These are phyloP conservation scores for Cladosporium sp. DNA, from an alignment of 2,329 filamentous ascomycete genomes.

Conservation along the genomic window DNA sequence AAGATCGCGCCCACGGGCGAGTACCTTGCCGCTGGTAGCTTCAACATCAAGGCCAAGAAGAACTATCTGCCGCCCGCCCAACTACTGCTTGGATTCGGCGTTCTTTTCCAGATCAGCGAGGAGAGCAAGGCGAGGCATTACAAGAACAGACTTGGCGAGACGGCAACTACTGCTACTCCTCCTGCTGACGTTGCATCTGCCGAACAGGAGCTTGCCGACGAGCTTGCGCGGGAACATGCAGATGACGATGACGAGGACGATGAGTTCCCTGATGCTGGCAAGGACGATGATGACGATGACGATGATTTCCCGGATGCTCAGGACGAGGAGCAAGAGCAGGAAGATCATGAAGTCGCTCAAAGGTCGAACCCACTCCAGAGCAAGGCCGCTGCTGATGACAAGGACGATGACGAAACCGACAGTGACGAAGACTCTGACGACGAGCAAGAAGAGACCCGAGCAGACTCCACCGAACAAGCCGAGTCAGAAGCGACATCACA, in stretches of 20 bases:
- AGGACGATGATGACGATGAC: slow-evolving; percentile 28
- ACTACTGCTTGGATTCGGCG: slow-evolving; percentile 80
- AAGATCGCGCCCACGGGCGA: slow-evolving; percentile 81
- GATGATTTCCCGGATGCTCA: slow-evolving; percentile 24
- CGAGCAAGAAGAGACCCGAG: slow-evolving; percentile 29
- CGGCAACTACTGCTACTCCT: slow-evolving; percentile 13
- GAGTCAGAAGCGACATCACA: slow-evolving; percentile 21
- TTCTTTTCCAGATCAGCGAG: slow-evolving; percentile 86
- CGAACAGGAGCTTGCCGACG: slow-evolving; percentile 34
- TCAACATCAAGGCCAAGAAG: slow-evolving; percentile 82
- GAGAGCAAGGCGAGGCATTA: slow-evolving; percentile 79
- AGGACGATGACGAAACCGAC: slow-evolving; percentile 31
- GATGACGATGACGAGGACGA: slow-evolving; percentile 44
- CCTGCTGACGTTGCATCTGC: too few relatives aligned
- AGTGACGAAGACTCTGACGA: slow-evolving; percentile 27
- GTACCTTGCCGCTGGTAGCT: slow-evolving; percentile 74
- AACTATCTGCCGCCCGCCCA: slow-evolving; percentile 88
- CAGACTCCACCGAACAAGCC: slow-evolving; percentile 21
- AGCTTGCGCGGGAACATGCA: slow-evolving; percentile 28
- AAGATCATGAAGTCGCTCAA: slow-evolving; percentile 24
- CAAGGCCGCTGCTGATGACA: slow-evolving; percentile 27
- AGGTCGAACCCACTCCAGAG: slow-evolving; percentile 18
- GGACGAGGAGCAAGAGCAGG: slow-evolving; percentile 29
- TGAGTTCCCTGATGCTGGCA: slow-evolving; percentile 44
- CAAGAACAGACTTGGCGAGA: slow-evolving; percentile 65